Evolutionary conservation across 2,329 filamentous ascomycete genomes (phyloP).

Genomic region (Colletotrichum musae): DNA sequence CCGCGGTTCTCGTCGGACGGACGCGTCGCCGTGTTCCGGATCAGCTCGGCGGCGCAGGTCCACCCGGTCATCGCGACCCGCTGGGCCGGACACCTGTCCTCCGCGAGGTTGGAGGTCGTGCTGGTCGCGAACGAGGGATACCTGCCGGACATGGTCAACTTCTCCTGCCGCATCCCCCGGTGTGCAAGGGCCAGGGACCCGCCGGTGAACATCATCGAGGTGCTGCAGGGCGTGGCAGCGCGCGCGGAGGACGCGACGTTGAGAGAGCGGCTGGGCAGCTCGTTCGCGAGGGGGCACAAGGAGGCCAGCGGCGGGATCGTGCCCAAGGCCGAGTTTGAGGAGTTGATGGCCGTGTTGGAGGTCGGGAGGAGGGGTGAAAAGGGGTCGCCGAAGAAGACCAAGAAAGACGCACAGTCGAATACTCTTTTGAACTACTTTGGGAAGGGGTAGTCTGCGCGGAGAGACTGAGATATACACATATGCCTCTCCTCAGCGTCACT

Average conservation of each 20-base stretch:
- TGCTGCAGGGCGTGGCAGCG: conserved; percentile 66
- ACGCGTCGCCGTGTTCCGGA: conserved; percentile 74
- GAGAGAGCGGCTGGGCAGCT: conserved; percentile 69
- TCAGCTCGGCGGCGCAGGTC: conserved; percentile 72
- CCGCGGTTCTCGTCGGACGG: conserved; percentile 76
- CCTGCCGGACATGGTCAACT: conserved; percentile 74
- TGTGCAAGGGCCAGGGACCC: conserved; percentile 67
- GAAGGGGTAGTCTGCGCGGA: conserved; percentile 46
- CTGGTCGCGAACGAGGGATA: conserved; percentile 79
- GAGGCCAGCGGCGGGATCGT: conserved; percentile 77
- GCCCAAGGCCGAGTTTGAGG: conserved; percentile 72
- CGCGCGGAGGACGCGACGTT: conserved; percentile 55
- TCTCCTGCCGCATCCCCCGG: conserved; percentile 74
- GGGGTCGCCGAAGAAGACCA: conserved; percentile 45
- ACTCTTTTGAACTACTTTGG: conserved; percentile 70
- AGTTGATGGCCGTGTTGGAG: conserved; percentile 71
- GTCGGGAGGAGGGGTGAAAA: conserved; percentile 67
- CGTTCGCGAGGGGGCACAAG: conserved; percentile 77
- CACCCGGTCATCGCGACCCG: conserved; percentile 78
- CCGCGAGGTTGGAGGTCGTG: conserved; percentile 72
- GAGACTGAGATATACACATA: no score
- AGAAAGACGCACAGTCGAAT: conserved; percentile 62
- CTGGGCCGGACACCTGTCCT: conserved; percentile 74
- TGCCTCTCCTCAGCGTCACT: no score
- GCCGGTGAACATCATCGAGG: conserved; percentile 75